phyloP scores from a whole-genome alignment of 305 asterid genomes.

The Fraxinus albicans region DNA sequence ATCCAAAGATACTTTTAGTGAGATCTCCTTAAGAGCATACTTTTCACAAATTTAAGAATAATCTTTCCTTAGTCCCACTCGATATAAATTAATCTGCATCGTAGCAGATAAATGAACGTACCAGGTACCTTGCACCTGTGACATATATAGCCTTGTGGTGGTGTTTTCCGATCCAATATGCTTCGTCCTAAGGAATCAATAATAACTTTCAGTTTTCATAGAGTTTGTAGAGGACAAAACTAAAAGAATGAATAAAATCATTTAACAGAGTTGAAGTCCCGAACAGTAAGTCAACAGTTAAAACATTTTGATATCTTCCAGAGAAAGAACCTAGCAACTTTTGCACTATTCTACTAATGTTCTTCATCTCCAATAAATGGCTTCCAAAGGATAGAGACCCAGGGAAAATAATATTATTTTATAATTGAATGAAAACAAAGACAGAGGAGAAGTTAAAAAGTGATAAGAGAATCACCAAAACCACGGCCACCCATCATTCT shows the following conservation, averaged over 20 bases:
- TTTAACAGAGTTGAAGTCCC: not conserved
- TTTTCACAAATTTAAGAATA: not conserved
- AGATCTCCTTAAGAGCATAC: not conserved
- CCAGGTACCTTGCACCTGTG: slow-evolving; percentile 94
- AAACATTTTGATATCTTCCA: not conserved
- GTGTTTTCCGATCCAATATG: slow-evolving; percentile 80
- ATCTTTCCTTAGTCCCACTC: not conserved
- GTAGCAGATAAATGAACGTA: slow-evolving; percentile 37
- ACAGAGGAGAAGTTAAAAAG: not conserved
- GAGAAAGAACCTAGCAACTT: not conserved
- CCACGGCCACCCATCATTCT: slow-evolving; percentile 73
- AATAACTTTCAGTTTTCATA: not conserved
- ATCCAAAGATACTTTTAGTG: not conserved
- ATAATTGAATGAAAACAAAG: not conserved
- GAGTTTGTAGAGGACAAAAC: not conserved
- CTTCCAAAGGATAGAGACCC: not conserved
- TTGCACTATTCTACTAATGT: not conserved
- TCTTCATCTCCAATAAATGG: not conserved
- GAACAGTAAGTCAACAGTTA: not conserved
- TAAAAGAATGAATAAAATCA: slow-evolving; percentile 9
- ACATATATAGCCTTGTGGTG: slow-evolving; percentile 86
- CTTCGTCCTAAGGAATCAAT: slow-evolving; percentile 55
- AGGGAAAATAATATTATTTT: not conserved
- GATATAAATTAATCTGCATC: not conserved
- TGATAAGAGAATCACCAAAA: slow-evolving; percentile 50